Base-by-base conservation (phyloP, 1,284 basidiomycete species). In the Gymnopus androsaceus region DNA sequence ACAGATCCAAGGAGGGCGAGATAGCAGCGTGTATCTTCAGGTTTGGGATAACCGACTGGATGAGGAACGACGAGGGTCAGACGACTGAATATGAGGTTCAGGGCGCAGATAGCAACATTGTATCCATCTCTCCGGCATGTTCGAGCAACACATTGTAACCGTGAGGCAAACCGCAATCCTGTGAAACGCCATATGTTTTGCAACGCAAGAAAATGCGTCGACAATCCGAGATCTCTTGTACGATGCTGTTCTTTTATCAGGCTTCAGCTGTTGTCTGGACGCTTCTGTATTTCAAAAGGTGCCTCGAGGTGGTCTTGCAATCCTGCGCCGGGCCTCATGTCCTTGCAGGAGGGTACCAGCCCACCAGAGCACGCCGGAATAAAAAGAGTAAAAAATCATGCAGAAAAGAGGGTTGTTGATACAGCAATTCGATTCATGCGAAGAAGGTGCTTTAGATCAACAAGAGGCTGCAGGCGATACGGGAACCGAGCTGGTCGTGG, bases 121-220 rank as follows among this genome's bases (percentile, higher is more conserved):
- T n/a, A 34, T 19, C 5, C 27, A 21, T 45, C 25, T 45, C 21
- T 12, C 42, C 41, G 28, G 38, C 33, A 40, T 36, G 34, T 53
- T 53, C 21, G 23, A 33, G 33, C 40, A 51, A 33, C 54, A 45
- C 54, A 56, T 56, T 56, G 54, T 40, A 51, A 50, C 47, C 54
- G 30, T 49, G 48, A 56, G 54, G 54, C 54, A 28, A 41, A 21
- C 31, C 38, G 31, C 51, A 30, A 45, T 37, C 33, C 38, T 52
- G 30, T 40, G 37, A 54, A 54, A 50, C 48, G 25, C 33, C 48
- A 38, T 27, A 27, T 36, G 23, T 38, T 23, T 36, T 50, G 25
- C 34, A 37, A 27, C 48, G 34, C 34, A 37, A 19, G 38, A 50
- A 23, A 28, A 50, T 50, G 34, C 38, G 34, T 17, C 33, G 33